Conservation (phyloP, 352 stramenopile species). For the Blastocystis sp. region DNA sequence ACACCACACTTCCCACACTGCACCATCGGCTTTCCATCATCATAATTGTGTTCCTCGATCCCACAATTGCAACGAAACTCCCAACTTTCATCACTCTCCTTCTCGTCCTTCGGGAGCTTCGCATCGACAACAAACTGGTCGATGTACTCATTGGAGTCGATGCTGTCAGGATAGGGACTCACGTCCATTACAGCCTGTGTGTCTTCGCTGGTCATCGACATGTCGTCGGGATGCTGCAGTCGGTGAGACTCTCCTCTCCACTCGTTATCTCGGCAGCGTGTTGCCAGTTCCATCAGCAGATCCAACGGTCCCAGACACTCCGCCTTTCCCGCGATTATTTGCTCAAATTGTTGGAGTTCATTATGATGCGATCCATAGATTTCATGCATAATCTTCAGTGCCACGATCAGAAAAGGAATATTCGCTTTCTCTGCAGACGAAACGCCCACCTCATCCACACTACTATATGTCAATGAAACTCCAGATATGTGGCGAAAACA, state of each 20-base stretch:
- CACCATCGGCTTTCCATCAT: constrained; percentile 55
- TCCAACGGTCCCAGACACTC: constrained; percentile 4
- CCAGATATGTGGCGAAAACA: not conserved
- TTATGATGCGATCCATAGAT: constrained; percentile 11
- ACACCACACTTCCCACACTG: not conserved
- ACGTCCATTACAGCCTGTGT: constrained; percentile 8
- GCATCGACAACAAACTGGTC: constrained; percentile 5
- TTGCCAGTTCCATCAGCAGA: constrained; percentile 41
- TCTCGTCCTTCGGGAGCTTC: not conserved
- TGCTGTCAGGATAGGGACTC: constrained; percentile 42
- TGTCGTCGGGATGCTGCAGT: constrained; percentile 23
- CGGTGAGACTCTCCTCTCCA: not conserved
- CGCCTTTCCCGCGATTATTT: not conserved
- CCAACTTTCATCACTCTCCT: constrained; percentile 1
- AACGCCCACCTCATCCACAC: not conserved
- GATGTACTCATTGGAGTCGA: constrained; percentile 31
- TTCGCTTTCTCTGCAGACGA: not conserved
- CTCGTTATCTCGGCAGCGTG: not conserved
- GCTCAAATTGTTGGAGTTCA: constrained; percentile 29
- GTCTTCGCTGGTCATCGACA: constrained; percentile 31
- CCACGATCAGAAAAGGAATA: constrained; percentile 42
- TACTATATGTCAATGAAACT: not conserved
- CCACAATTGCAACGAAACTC: constrained; percentile 45
- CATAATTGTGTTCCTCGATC: constrained; percentile 31
- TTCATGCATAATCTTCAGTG: constrained; percentile 55